Conservation (phyloP, 495 filamentous ascomycete species). For the Astrocystis sublimbata region DNA sequence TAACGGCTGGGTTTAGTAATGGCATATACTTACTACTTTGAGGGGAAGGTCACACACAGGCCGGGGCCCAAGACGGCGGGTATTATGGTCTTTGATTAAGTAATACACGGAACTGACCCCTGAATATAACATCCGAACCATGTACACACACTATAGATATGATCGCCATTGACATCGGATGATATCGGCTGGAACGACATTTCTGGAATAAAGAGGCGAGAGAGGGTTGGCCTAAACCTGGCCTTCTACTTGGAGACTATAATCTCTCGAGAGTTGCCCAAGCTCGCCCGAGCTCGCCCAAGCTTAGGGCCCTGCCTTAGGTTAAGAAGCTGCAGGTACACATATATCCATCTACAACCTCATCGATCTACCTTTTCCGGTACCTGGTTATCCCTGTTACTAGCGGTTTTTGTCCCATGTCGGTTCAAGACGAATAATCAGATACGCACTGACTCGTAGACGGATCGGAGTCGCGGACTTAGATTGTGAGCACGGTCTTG, state of each 20-base stretch:
- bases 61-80: not conserved
- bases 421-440: not conserved
- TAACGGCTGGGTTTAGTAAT: too few relatives aligned
- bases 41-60: too few relatives aligned
- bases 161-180: not conserved
- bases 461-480: too few relatives aligned
- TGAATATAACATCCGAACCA: too few relatives aligned
- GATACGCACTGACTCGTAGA: too few relatives aligned
- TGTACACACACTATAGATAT: too few relatives aligned
- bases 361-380: not conserved
- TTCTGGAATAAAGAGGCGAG: not conserved
- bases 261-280: too few relatives aligned
- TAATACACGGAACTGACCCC: not conserved
- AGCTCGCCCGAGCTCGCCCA: too few relatives aligned
- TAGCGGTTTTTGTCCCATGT: slow-evolving; percentile 5
- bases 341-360: not conserved
- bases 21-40: too few relatives aligned
- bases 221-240: not conserved
- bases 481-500: too few relatives aligned
- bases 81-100: not conserved
- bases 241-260: not conserved
- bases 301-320: not conserved
- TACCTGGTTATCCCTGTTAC: not conserved
- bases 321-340: not conserved
- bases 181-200: slow-evolving; percentile 5